Conservation (phyloP, 1,284 basidiomycete species). For the Microbotryum lychnidis-dioicae region DNA sequence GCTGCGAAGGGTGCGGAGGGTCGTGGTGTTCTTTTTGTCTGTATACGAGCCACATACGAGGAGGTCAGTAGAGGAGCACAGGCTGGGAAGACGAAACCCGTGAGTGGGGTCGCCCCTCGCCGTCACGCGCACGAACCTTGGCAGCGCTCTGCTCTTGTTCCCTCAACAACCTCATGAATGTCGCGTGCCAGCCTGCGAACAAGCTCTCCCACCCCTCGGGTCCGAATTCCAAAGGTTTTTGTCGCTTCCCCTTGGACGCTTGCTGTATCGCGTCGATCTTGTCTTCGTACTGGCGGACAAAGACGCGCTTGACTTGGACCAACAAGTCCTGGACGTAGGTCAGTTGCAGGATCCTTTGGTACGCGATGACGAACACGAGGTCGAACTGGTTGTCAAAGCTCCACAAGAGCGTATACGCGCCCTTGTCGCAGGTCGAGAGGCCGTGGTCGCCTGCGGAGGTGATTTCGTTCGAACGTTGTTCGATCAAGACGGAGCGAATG, state of each 20-base stretch:
- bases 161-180: constrained; percentile 68
- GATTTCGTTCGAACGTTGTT: constrained; percentile 51
- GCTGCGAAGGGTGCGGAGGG: background rate
- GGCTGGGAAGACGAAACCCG: background rate
- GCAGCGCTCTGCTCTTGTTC: constrained; percentile 66
- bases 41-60: background rate
- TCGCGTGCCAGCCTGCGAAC: constrained; percentile 70
- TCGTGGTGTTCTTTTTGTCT: background rate
- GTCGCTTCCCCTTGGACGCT: constrained; percentile 1
- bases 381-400: constrained; percentile 85
- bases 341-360: constrained; percentile 91
- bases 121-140: constrained; percentile 44
- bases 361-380: constrained; percentile 91
- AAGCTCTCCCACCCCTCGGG: constrained; percentile 14
- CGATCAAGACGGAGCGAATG: constrained; percentile 81
- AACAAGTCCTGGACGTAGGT: constrained; percentile 88
- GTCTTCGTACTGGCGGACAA: constrained; percentile 64
- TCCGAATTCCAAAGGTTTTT: background rate
- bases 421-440: constrained; percentile 61
- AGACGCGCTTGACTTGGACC: constrained; percentile 66
- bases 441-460: background rate
- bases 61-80: background rate
- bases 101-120: background rate
- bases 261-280: constrained; percentile 25
- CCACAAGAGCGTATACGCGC: constrained; percentile 80